phyloP scores from a whole-genome alignment of 1,139 yeast species.

The Torulaspora pretoriensis region DNA sequence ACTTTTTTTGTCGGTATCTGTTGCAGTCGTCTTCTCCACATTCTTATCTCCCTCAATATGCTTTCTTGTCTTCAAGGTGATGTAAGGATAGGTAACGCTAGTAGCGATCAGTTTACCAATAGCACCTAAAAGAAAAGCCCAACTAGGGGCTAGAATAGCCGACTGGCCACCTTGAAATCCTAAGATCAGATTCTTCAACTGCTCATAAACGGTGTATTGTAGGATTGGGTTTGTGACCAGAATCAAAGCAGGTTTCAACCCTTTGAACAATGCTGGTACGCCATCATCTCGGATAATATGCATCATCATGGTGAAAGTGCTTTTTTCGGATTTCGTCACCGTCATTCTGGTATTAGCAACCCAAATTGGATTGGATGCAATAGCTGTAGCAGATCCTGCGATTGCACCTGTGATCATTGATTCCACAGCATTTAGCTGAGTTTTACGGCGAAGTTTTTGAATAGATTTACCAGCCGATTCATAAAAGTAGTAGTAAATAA shows the following conservation, averaged over 20 bases:
- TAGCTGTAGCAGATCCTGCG: slow-evolving; percentile 83
- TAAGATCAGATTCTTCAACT: slow-evolving; percentile 62
- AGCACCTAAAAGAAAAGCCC: slow-evolving; percentile 86
- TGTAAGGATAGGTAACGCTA: slow-evolving; percentile 81
- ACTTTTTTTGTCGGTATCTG: slow-evolving; percentile 17
- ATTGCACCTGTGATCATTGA: slow-evolving; percentile 76
- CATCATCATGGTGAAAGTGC: slow-evolving; percentile 51
- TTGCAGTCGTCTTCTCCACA: slow-evolving; percentile 29
- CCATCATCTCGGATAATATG: slow-evolving; percentile 74
- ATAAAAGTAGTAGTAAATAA: slow-evolving; percentile 86
- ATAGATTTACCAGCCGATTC: slow-evolving; percentile 40
- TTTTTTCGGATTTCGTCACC: slow-evolving; percentile 42
- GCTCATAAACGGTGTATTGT: slow-evolving; percentile 90
- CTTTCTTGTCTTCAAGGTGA: slow-evolving; percentile 84
- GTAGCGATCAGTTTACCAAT: slow-evolving; percentile 86
- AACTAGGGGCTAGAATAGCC: slow-evolving; percentile 43
- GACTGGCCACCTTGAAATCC: slow-evolving; percentile 44
- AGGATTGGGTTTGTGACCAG: slow-evolving; percentile 84
- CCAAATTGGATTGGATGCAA: slow-evolving; percentile 93
- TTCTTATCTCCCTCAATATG: slow-evolving; percentile 53
- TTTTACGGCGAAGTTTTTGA: slow-evolving; percentile 16
- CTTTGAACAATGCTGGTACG: slow-evolving; percentile 66
- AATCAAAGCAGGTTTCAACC: slow-evolving; percentile 81
- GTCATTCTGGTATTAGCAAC: slow-evolving; percentile 90
- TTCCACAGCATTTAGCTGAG: slow-evolving; percentile 59